Evolutionary conservation across 192 early-diverging fungal genomes (phyloP), one percentile per base, ranked within the genome.

Genomic region (Backusella tarrabulga): DNA sequence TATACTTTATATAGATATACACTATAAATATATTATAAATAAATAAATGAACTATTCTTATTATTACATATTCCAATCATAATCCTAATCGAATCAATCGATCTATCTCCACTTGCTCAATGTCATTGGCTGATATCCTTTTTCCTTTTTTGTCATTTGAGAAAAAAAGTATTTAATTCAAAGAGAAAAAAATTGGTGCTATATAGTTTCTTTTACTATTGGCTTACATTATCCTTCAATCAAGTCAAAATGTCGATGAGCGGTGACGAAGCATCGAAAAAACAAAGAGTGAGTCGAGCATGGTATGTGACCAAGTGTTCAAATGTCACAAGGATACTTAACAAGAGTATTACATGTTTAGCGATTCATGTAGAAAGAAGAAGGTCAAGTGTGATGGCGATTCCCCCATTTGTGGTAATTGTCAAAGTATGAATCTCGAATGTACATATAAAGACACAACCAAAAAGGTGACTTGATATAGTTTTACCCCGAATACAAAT

Each of bases 311-410:
- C 5, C 21, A 41, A 14, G 3, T 14, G 36, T 44, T 21, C 35
- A 60, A 60, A 17, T n/a, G 9, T 12, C 23, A 29, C 23, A 63
- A 29, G 7, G 2, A 63, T 63, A 63, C 8, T 40, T 12, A 40
- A 40, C 11, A 40, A 12, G 9, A 63, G 11, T 36, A 63, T 67
- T 67, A 15, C 36, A 36, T 46, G 67, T 34, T 32, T 29, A 88
- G 94, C 81, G 94, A 96, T 79, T 83, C 86, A 35, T 96, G 94
- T 82, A 83, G 93, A 72, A 86, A 90, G 26, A 95, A 95, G 79
- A 96, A 95, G 81, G 90, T 94, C 69, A 93, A 93, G 74, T 96
- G 94, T 76, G 92, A 96, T 81, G 93, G 92, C 15, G 75, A 81
- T n/a, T 84, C 84, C 5, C 90, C 93, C 34, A 67, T 86, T 8